Conservation (phyloP, 164 flowering plant genomes). For the Vitis vinifera region DNA sequence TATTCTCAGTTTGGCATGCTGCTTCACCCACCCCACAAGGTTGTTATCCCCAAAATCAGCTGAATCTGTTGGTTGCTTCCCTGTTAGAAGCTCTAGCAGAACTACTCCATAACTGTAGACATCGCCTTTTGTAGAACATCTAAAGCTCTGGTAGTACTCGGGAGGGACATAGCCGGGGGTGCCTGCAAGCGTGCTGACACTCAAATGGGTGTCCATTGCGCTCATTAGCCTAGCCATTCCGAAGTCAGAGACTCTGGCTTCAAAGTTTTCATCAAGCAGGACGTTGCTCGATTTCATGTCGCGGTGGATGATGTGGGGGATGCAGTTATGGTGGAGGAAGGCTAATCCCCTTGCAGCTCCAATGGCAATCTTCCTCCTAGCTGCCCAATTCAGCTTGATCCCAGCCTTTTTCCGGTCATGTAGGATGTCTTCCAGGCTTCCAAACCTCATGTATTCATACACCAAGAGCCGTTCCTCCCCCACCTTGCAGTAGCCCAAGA, state of each 20-base stretch:
- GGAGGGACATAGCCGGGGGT: slow-evolving; percentile 99
- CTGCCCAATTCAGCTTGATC: slow-evolving; percentile 76
- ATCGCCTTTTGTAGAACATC: slow-evolving; percentile 91
- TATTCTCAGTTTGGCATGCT: slow-evolving; percentile 69
- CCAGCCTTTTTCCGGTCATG: slow-evolving; percentile 66
- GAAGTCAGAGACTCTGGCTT: slow-evolving; percentile 94
- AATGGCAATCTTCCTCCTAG: slow-evolving; percentile 77
- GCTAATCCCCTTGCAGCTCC: slow-evolving; percentile 93
- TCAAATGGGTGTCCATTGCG: slow-evolving; percentile 93
- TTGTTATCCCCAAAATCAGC: slow-evolving; percentile 95
- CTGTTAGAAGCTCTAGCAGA: slow-evolving; percentile 87
- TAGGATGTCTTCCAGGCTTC: slow-evolving; percentile 93
- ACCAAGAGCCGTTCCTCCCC: slow-evolving; percentile 92
- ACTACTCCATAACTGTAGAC: slow-evolving; percentile 98
- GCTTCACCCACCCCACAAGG: slow-evolving; percentile 96
- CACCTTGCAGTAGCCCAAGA: slow-evolving; percentile 93
- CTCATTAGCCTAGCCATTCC: slow-evolving; percentile 98
- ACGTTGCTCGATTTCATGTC: slow-evolving; percentile 99
- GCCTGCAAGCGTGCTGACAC: slow-evolving; percentile 94
- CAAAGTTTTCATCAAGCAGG: slow-evolving; percentile 77
- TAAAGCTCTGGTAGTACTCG: slow-evolving; percentile 92
- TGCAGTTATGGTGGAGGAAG: slow-evolving; percentile 92
- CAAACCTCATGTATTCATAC: slow-evolving; percentile 92
- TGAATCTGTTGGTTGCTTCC: slow-evolving; percentile 87
- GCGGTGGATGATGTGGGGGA: slow-evolving; percentile 89